Percentiles rank a stretch among this genome's conserved stretches.
These are phyloP conservation scores for Termitomyces sp. DNA, from an alignment of 768 basidiomycete genomes.

Conservation along the genomic window DNA sequence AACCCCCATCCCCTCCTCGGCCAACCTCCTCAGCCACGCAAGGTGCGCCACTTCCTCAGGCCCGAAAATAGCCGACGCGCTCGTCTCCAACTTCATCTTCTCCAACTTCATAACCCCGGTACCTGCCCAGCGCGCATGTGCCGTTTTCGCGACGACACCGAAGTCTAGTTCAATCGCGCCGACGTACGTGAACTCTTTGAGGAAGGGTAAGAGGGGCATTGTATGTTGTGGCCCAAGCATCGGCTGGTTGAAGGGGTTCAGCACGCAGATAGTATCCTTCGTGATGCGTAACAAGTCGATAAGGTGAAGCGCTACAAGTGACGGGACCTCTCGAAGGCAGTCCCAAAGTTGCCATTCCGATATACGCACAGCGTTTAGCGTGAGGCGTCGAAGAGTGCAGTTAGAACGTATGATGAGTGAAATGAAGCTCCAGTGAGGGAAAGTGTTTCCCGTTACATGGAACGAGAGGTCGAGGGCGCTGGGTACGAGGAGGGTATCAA, in stretches of 20 bases:
- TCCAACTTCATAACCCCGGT: slow-evolving; percentile 7
- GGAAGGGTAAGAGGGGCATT: slow-evolving; percentile 7
- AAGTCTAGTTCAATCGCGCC: slow-evolving; percentile 13
- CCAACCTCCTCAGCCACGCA: slow-evolving; percentile 4
- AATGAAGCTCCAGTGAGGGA: slow-evolving; percentile 22
- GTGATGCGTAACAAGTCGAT: slow-evolving; percentile 17
- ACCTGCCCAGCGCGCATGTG: slow-evolving; percentile 14
- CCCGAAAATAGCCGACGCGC: background rate
- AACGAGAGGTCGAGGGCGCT: slow-evolving; percentile 14
- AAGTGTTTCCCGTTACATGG: slow-evolving; percentile 19
- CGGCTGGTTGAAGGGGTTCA: slow-evolving; percentile 15
- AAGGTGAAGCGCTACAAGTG: slow-evolving; percentile 14
- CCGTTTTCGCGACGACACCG: slow-evolving; percentile 8
- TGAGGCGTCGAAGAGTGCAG: slow-evolving; percentile 14
- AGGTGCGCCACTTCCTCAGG: slow-evolving; percentile 6
- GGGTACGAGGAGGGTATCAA: slow-evolving; percentile 18
- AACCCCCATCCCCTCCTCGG: slow-evolving; percentile 8
- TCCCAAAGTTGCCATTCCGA: slow-evolving; percentile 19
- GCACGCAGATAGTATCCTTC: slow-evolving; percentile 13
- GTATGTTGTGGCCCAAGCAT: slow-evolving; percentile 6
- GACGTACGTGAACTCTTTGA: slow-evolving; percentile 11
- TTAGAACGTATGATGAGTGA: slow-evolving; percentile 18
- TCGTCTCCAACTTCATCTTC: slow-evolving; percentile 9
- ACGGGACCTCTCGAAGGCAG: slow-evolving; percentile 16
- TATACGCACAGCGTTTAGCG: slow-evolving; percentile 19